Evolutionary conservation across 176 grass and related monocot species (phyloP).

Genomic region (Puya raimondii): DNA sequence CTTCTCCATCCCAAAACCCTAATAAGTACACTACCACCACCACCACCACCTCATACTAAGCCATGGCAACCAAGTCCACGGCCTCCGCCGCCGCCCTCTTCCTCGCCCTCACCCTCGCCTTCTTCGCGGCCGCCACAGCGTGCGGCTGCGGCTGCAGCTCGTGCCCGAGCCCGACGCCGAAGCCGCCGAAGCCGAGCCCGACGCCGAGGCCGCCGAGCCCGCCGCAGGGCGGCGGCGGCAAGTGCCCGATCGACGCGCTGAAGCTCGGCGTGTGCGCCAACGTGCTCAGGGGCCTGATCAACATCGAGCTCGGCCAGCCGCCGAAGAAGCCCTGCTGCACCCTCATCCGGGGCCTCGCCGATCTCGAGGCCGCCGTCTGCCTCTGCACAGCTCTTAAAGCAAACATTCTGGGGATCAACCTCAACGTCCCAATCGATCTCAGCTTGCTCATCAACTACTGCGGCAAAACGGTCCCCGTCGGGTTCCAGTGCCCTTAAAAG

Average conservation of each 20-base stretch:
- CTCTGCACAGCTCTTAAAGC: conserved; percentile 48
- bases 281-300: conserved; percentile 35
- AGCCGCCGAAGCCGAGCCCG: conserved; percentile 14
- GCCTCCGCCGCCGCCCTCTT: neutral
- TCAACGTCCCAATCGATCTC: conserved; percentile 36
- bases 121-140: neutral
- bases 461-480: conserved; percentile 50
- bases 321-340: conserved; percentile 40
- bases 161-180: conserved; percentile 11
- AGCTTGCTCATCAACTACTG: conserved; percentile 52
- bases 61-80: neutral
- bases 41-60: neutral
- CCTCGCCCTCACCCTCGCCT: conserved; percentile 1
- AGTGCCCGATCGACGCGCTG: conserved; percentile 41
- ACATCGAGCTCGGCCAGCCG: conserved; percentile 9
- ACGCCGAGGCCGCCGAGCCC: conserved; percentile 1
- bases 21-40: too few relatives aligned
- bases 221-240: neutral
- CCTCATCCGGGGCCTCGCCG: conserved; percentile 31
- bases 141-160: neutral
- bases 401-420: conserved; percentile 41
- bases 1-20: too few relatives aligned
- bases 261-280: conserved; percentile 43
- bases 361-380: conserved; percentile 54
- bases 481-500: conserved; percentile 39